Evolutionary conservation across 257 asterid genomes (phyloP).

Genomic region (Paulownia fortunei): DNA sequence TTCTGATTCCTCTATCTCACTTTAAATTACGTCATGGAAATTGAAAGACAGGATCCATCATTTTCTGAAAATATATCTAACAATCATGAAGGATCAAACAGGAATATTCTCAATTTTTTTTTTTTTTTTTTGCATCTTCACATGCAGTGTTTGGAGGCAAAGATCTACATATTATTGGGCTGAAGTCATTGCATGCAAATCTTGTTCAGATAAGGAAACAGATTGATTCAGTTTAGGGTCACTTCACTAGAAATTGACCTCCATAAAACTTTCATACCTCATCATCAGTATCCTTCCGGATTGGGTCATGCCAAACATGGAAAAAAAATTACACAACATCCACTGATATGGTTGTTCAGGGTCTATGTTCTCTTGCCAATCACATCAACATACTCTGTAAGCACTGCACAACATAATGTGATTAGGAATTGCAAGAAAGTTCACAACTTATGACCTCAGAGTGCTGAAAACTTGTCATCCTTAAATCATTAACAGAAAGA

Average conservation of each 20-base stretch:
- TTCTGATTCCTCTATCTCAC: conserved; percentile 28
- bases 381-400: conserved; percentile 25
- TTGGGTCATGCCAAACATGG: conserved; percentile 24
- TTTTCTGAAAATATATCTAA: conserved; percentile 23
- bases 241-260: conserved; percentile 25
- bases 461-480: not conserved
- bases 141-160: conserved; percentile 8
- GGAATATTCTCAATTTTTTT: conserved; percentile 28
- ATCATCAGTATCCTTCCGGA: not conserved
- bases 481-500: not conserved
- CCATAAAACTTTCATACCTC: not conserved
- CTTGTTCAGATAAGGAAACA: conserved; percentile 9
- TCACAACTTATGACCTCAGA: not conserved
- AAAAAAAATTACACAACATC: conserved; percentile 3
- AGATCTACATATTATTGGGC: not conserved
- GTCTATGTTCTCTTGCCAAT: conserved; percentile 17
- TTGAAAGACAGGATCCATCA: conserved; percentile 28
- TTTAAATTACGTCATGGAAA: conserved; percentile 4
- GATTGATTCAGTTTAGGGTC: conserved; percentile 26
- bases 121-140: not conserved
- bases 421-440: conserved; percentile 30
- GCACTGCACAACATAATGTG: not conserved
- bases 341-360: conserved; percentile 19
- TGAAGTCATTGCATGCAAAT: conserved; percentile 20
- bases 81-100: conserved; percentile 38